These are phyloP conservation scores for Paraphoma sp. DNA, from an alignment of 2,329 filamentous ascomycete species.

Conservation along the genomic window DNA sequence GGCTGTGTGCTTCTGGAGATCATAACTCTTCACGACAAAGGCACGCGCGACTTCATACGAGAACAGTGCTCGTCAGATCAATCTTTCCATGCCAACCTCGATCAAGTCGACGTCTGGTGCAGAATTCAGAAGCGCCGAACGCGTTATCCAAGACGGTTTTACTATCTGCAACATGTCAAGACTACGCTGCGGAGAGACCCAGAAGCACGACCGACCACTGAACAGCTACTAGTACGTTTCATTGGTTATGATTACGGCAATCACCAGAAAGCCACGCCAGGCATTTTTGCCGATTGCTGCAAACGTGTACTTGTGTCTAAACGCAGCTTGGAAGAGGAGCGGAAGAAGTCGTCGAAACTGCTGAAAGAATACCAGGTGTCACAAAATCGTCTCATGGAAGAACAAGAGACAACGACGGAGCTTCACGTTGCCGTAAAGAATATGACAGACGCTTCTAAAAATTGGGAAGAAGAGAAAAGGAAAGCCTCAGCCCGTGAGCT, in stretches of 20 bases:
- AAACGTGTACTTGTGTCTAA: neutral
- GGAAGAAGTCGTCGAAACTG: too few relatives aligned
- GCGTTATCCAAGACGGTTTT: neutral
- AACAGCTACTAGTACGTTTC: constrained; percentile 2
- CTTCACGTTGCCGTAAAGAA: too few relatives aligned
- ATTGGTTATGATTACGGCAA: neutral
- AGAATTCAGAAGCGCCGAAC: neutral
- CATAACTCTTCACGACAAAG: constrained; percentile 58
- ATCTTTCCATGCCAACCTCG: constrained; percentile 73
- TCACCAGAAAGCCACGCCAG: neutral
- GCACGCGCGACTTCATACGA: constrained; percentile 67
- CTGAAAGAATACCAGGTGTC: too few relatives aligned
- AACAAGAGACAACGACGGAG: too few relatives aligned
- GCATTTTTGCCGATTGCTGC: constrained; percentile 14
- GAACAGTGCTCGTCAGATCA: constrained; percentile 62
- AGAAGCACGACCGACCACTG: constrained; percentile 7
- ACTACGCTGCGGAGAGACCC: constrained; percentile 9
- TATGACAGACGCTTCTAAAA: too few relatives aligned
- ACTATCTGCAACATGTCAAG: constrained; percentile 2
- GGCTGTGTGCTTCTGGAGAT: constrained; percentile 76
- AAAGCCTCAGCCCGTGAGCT: too few relatives aligned
- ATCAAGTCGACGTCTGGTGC: constrained; percentile 70
- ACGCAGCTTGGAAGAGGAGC: too few relatives aligned
- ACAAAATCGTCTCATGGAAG: too few relatives aligned
- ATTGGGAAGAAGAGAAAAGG: too few relatives aligned